phyloP scores from a whole-genome alignment of 169 alveolate genomes.

The Plasmodium ovale region DNA sequence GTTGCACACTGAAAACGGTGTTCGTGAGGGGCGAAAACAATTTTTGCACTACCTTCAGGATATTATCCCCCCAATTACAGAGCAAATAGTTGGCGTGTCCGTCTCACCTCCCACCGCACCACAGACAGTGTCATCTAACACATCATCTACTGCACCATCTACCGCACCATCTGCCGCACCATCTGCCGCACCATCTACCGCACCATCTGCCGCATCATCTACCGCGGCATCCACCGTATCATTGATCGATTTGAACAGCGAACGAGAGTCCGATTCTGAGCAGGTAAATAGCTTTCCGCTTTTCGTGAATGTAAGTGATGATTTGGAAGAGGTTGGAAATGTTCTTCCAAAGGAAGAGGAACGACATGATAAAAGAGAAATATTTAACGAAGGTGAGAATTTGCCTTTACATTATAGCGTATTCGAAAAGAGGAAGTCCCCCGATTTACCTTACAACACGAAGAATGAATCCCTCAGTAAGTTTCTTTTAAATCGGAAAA shows the following conservation, averaged over 20 bases:
- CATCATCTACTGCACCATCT: neutral
- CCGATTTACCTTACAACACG: neutral
- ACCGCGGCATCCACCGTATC: constrained; percentile 16
- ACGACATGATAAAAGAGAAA: too few relatives aligned
- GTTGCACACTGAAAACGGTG: neutral
- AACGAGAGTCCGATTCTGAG: constrained; percentile 11
- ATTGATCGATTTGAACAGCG: neutral
- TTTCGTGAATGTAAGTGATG: neutral
- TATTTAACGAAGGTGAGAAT: too few relatives aligned
- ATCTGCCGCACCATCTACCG: constrained; percentile 4
- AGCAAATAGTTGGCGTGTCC: neutral
- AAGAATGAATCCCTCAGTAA: constrained; percentile 20
- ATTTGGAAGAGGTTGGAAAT: neutral
- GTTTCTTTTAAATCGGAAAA: constrained; percentile 17
- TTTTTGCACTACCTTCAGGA: neutral
- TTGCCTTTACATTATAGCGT: too few relatives aligned
- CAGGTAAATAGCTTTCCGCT: neutral
- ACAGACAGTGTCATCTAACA: neutral
- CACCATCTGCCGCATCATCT: neutral
- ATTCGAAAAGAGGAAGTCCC: constrained; percentile 8
- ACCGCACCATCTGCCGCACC: neutral
- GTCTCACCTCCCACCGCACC: too few relatives aligned
- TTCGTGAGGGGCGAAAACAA: neutral
- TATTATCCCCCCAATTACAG: neutral
- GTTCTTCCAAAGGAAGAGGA: too few relatives aligned